These are phyloP conservation scores for Cucurbita ficifolia DNA, from an alignment of 306 rosid genomes.

Conservation along the genomic window DNA sequence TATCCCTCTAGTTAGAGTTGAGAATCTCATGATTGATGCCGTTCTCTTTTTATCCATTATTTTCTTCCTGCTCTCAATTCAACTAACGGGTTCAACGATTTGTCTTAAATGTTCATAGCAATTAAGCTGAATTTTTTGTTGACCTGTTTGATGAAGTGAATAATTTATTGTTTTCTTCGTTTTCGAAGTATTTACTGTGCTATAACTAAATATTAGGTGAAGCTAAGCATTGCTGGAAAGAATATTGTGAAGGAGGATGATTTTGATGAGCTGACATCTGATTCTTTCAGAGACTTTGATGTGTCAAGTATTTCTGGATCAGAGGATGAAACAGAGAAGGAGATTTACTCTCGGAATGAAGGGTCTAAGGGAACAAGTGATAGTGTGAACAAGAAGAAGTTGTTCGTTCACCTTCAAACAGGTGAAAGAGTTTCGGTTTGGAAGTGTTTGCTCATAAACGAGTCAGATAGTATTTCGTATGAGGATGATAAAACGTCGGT, in stretches of 20 bases:
- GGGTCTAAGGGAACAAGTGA: constrained; percentile 17
- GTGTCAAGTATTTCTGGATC: constrained; percentile 95
- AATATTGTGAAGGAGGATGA: constrained; percentile 82
- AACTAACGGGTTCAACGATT: neutral
- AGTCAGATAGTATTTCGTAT: constrained; percentile 33
- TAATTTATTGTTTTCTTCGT: neutral
- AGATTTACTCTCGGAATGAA: constrained; percentile 11
- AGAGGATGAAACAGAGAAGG: constrained; percentile 58
- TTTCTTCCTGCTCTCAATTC: neutral
- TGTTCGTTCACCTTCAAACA: constrained; percentile 37
- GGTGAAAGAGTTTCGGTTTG: constrained; percentile 67
- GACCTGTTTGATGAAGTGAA: neutral
- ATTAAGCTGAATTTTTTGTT: neutral
- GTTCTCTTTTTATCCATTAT: too few relatives aligned
- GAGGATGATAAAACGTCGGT: constrained; percentile 18
- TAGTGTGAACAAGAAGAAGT: constrained; percentile 33
- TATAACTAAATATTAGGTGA: constrained; percentile 44
- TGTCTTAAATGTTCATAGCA: neutral
- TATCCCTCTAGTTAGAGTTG: too few relatives aligned
- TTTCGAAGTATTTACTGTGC: constrained; percentile 2
- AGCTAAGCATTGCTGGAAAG: constrained; percentile 78
- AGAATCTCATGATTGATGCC: too few relatives aligned
- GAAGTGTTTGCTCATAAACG: constrained; percentile 61
- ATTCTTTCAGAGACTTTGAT: constrained; percentile 68
- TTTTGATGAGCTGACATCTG: constrained; percentile 72